A percentile compares a stretch with the other conserved stretches of the same genome.
These are phyloP conservation scores for Coprinopsis marcescibilis DNA, from an alignment of 768 basidiomycete genomes.

Conservation along the genomic window DNA sequence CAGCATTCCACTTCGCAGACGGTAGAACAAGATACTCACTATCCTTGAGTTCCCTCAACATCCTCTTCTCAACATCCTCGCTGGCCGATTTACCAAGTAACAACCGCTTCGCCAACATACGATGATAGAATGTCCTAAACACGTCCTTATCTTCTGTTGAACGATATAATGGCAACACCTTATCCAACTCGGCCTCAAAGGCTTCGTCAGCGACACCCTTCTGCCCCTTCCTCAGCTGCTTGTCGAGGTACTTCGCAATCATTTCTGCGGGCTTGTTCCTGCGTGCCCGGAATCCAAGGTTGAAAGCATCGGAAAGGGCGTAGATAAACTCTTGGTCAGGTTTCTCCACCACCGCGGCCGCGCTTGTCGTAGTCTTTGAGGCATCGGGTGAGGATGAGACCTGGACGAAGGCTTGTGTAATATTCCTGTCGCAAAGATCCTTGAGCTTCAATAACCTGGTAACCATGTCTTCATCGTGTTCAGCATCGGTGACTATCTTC, in stretches of 20 bases:
- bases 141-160: constrained; percentile 93
- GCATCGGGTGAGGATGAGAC: neutral
- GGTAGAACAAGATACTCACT: constrained; percentile 29
- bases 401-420: constrained; percentile 44
- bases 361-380: neutral
- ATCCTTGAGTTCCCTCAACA: constrained; percentile 83
- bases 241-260: constrained; percentile 88
- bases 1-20: neutral
- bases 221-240: constrained; percentile 83
- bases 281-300: constrained; percentile 65
- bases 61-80: constrained; percentile 78
- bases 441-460: constrained; percentile 65
- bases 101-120: constrained; percentile 80
- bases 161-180: constrained; percentile 68
- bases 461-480: constrained; percentile 74
- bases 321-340: constrained; percentile 57
- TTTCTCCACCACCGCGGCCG: constrained; percentile 22
- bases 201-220: constrained; percentile 55
- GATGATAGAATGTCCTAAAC: constrained; percentile 89
- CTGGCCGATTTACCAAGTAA: constrained; percentile 81
- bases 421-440: constrained; percentile 44
- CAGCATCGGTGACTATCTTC: constrained; percentile 57
- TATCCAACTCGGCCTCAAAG: constrained; percentile 60
- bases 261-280: constrained; percentile 86
- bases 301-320: constrained; percentile 68